Evolutionary conservation across 1,284 basidiomycete species (phyloP), one percentile per base, ranked within the genome.

Genomic region (Microbotryum saponariae): DNA sequence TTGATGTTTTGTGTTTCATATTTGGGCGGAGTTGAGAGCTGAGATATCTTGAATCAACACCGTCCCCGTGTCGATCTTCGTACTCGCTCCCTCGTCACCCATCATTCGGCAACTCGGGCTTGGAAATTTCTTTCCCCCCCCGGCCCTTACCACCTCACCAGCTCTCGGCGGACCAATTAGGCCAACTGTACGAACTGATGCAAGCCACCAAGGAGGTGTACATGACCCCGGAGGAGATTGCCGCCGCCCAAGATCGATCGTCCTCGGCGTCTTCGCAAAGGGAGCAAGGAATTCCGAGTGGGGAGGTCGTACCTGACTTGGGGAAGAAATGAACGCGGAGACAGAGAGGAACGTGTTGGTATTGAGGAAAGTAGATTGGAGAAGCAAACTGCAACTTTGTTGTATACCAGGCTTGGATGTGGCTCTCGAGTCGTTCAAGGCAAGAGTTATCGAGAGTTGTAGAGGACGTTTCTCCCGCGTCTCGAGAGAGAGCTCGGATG

Each of bases 161-260:
- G 86, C 86, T 96, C 83, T 91, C 88, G n/a, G 76, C 80, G n/a
- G 87, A 93, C 74, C 91, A 96, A 74, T 79, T 94, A 6, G 88
- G 88, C 1, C 91, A 96, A 74, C 77, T 96, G 50, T 91, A 93
- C 73, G 90, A 93, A 74, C 80, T 97, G 62, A 91, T 93, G 89
- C 86, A 89, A 68, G 88, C 85, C 1, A 85, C 89, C 0, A 89
- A 88, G 73, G 85, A 86, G 25, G 59, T 69, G 2, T 68, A 31
- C 29, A 20, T 55, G 5, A 14, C 62, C 4, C 59, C 58, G 3
- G 63, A 62, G 21, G 62, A 66, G 50, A 21, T 56, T 20, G 51
- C 50, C 20, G 51, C 50, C 20, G 51, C 45, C 2, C 37, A 56
- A 52, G 27, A 42, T 42, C 14, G 12, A 18, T 42, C 57, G 31